Percentiles rank a stretch among this genome's conserved stretches.
Conservation (phyloP, 2,329 filamentous ascomycete genomes). For the Didymosphaeria variabile region DNA sequence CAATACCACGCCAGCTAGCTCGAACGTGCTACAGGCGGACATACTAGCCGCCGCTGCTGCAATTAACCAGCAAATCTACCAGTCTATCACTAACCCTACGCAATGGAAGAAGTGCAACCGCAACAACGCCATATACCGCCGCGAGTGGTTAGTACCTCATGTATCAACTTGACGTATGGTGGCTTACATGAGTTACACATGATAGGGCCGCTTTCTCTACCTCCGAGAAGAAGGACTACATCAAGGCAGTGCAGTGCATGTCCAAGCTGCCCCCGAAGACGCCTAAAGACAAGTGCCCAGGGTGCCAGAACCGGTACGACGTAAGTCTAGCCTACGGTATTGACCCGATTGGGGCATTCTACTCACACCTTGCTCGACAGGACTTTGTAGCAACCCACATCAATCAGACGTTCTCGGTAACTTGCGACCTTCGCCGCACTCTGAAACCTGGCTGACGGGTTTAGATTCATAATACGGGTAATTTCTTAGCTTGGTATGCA, state of each 20-base stretch:
- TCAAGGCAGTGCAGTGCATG: conserved; percentile 43
- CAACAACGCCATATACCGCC: conserved; percentile 50
- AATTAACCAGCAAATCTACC: conserved; percentile 38
- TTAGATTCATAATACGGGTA: conserved; percentile 39
- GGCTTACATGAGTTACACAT: conserved; percentile 22
- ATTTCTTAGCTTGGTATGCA: conserved; percentile 36
- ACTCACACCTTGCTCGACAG: not conserved
- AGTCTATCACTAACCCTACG: conserved; percentile 28
- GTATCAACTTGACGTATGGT: not conserved
- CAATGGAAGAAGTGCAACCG: conserved; percentile 48
- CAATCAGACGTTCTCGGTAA: conserved; percentile 35
- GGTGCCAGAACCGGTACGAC: conserved; percentile 41
- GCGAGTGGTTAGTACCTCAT: conserved; percentile 52
- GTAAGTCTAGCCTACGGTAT: not conserved
- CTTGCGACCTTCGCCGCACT: conserved; percentile 9
- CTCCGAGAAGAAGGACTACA: conserved; percentile 40
- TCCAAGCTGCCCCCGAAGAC: conserved; percentile 33
- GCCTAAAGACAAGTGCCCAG: conserved; percentile 36
- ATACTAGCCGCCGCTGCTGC: conserved; percentile 33
- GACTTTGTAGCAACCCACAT: conserved; percentile 45
- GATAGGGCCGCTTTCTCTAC: conserved; percentile 35
- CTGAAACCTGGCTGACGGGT: not conserved
- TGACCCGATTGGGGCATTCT: not conserved
- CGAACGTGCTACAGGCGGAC: conserved; percentile 31
- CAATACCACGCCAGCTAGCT: conserved; percentile 17